Conservation (phyloP, 2,329 filamentous ascomycete species). For the Hysterium pulicare region DNA sequence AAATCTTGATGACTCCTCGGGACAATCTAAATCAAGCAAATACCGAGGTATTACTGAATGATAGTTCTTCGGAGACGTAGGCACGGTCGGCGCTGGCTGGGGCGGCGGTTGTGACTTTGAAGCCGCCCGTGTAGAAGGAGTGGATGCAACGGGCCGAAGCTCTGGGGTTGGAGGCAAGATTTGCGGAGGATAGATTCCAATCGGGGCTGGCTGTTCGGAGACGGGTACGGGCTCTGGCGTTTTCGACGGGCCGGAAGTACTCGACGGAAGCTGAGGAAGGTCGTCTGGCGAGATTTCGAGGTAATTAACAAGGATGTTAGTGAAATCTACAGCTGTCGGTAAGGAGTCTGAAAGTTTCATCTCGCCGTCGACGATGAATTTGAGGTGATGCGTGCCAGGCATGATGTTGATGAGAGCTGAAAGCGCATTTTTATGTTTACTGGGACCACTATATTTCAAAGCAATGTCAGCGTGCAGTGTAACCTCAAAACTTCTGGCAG, state of each 20-base stretch:
- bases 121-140: slow-evolving; percentile 19
- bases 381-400: slow-evolving; percentile 92
- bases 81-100: slow-evolving; percentile 16
- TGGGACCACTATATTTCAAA: slow-evolving; percentile 33
- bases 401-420: slow-evolving; percentile 77
- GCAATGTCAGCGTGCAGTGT: slow-evolving; percentile 30
- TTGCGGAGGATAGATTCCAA: slow-evolving; percentile 28
- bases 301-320: slow-evolving; percentile 97
- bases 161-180: slow-evolving; percentile 44
- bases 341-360: slow-evolving; percentile 86
- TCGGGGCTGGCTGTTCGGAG: slow-evolving; percentile 22
- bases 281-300: slow-evolving; percentile 86
- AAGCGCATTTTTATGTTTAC: slow-evolving; percentile 56
- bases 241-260: slow-evolving; percentile 16
- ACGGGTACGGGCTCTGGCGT: slow-evolving; percentile 22
- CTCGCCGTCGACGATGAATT: slow-evolving; percentile 90
- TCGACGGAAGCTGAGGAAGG: slow-evolving; percentile 39
- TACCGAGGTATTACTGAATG: slow-evolving; percentile 76
- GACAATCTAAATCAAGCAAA: slow-evolving; percentile 79
- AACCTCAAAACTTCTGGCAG: slow-evolving; percentile 21
- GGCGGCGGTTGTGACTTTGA: slow-evolving; percentile 19
- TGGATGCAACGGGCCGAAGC: slow-evolving; percentile 16
- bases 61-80: slow-evolving; percentile 57
- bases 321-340: slow-evolving; percentile 95
- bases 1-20: slow-evolving; percentile 73